A percentile compares a stretch with the other conserved stretches of the same genome.
phyloP scores from a whole-genome alignment of 1,284 basidiomycete genomes.

The Puccinia polysora region DNA sequence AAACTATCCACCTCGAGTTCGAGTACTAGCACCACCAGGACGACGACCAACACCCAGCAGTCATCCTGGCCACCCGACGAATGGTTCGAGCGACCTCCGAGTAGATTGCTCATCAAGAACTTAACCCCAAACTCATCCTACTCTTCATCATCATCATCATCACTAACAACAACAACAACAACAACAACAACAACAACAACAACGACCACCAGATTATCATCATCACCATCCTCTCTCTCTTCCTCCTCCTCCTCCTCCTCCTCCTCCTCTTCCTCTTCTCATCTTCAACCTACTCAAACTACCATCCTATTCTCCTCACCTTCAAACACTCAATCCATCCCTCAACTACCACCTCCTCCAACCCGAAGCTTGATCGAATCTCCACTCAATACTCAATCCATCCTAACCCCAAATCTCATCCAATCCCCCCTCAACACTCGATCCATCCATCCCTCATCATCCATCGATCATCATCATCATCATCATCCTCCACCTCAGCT shows the following conservation, averaged over 20 bases:
- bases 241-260: background rate
- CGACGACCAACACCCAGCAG: too few species aligned
- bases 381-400: constrained; percentile 19
- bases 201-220: background rate
- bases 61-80: constrained; percentile 24
- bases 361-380: background rate
- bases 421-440: background rate
- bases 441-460: background rate
- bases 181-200: background rate
- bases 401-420: background rate
- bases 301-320: background rate
- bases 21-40: too few species aligned
- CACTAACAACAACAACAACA: constrained; percentile 16
- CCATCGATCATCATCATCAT: background rate
- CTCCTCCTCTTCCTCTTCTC: too few species aligned
- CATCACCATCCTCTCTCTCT: background rate
- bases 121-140: background rate
- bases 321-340: background rate
- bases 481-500: background rate
- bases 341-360: background rate
- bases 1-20: too few species aligned
- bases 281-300: too few species aligned
- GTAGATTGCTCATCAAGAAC: background rate
- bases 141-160: background rate
- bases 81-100: constrained; percentile 1